Conservation (phyloP, 768 basidiomycete genomes). For the Lactarius indigo region DNA sequence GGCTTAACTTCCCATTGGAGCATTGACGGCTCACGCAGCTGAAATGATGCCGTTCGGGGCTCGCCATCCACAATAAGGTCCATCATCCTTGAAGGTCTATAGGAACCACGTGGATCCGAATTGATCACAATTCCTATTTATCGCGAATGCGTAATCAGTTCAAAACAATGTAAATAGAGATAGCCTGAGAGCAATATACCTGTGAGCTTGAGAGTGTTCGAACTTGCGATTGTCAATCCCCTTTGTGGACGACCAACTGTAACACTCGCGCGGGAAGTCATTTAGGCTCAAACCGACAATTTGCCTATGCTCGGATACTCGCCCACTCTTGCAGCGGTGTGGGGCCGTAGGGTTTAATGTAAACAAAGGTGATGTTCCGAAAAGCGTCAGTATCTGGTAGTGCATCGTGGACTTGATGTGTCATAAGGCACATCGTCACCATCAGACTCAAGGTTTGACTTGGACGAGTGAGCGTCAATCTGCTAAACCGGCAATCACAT, state of each 20-base stretch:
- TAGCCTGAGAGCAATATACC: background rate
- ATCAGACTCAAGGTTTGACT: background rate
- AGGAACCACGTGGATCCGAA: constrained; percentile 7
- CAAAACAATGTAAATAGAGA: background rate
- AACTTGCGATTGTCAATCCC: background rate
- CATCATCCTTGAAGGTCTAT: constrained; percentile 4
- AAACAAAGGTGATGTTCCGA: background rate
- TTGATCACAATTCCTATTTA: constrained; percentile 9
- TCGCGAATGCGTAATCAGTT: background rate
- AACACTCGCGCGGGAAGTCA: background rate
- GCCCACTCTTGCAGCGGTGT: background rate
- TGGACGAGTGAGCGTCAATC: background rate
- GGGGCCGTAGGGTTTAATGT: background rate
- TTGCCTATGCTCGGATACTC: background rate
- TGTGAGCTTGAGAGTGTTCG: background rate
- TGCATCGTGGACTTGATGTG: background rate
- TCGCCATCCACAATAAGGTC: constrained; percentile 14
- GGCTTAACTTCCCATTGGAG: constrained; percentile 16
- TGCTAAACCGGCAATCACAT: background rate
- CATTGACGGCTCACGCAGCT: constrained; percentile 2
- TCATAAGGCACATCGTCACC: background rate
- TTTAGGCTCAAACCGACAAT: background rate
- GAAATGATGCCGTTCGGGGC: background rate
- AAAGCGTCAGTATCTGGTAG: background rate
- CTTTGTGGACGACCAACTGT: background rate